phyloP scores from a whole-genome alignment of 352 stramenopile species.

The Pythium graminicola region DNA sequence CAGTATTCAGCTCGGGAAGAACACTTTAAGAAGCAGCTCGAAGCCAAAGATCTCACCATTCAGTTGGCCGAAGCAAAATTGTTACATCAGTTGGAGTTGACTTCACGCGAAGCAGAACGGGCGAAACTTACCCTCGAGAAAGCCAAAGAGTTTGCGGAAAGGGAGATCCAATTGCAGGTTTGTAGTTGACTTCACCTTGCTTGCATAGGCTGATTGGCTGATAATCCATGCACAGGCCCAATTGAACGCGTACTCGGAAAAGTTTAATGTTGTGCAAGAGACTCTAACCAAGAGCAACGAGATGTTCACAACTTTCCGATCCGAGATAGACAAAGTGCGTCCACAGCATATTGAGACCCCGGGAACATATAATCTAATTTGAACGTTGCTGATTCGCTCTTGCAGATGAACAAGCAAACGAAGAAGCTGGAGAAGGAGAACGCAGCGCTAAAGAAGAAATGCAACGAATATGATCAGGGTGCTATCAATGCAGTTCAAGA shows the following conservation, averaged over 20 bases:
- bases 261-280: slow-evolving; percentile 81
- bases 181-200: not conserved
- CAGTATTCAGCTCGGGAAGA: slow-evolving; percentile 77
- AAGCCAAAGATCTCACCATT: slow-evolving; percentile 75
- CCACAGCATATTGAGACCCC: not conserved
- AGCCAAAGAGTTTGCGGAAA: slow-evolving; percentile 71
- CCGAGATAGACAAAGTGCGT: slow-evolving; percentile 81
- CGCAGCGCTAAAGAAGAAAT: slow-evolving; percentile 69
- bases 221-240: too few species aligned
- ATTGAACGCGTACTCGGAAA: slow-evolving; percentile 78
- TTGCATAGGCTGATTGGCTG: too few species aligned
- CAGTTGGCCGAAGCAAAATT: slow-evolving; percentile 80
- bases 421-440: slow-evolving; percentile 87
- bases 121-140: slow-evolving; percentile 77
- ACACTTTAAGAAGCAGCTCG: slow-evolving; percentile 75
- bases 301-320: slow-evolving; percentile 77
- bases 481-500: slow-evolving; percentile 75
- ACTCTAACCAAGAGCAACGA: slow-evolving; percentile 82
- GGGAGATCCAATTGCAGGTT: slow-evolving; percentile 70
- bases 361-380: not conserved
- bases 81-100: slow-evolving; percentile 72
- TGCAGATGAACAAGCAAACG: slow-evolving; percentile 71
- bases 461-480: slow-evolving; percentile 65
- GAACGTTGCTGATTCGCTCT: too few species aligned
- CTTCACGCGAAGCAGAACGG: slow-evolving; percentile 55